Evolutionary conservation across 345 rosid genomes (phyloP).

Genomic region (Sonneratia caseolaris): DNA sequence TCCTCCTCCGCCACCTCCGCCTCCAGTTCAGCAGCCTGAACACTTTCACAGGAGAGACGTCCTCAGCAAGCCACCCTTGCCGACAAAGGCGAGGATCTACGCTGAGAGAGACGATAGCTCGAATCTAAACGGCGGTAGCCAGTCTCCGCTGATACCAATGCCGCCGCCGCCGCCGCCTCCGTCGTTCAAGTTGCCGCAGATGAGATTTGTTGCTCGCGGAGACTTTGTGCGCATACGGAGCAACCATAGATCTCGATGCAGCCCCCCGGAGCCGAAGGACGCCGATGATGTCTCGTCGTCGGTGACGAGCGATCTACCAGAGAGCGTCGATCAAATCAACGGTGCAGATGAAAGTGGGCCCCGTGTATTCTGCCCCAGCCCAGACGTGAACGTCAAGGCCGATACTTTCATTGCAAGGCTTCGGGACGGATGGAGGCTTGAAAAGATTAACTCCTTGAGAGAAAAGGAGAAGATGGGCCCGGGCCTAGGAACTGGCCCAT

Average conservation of each 20-base stretch:
- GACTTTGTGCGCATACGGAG: slow-evolving; percentile 51
- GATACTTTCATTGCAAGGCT: slow-evolving; percentile 80
- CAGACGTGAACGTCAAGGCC: slow-evolving; percentile 75
- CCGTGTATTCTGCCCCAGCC: slow-evolving; percentile 55
- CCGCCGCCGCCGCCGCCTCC: slow-evolving; percentile 62
- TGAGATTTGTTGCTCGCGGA: slow-evolving; percentile 31
- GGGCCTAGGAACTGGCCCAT: slow-evolving; percentile 3
- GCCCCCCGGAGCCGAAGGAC: slow-evolving; percentile 51
- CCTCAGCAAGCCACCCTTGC: slow-evolving; percentile 54
- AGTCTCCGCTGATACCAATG: slow-evolving; percentile 25
- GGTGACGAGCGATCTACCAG: neutral
- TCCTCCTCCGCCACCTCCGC: slow-evolving; percentile 22
- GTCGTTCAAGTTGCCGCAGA: slow-evolving; percentile 39
- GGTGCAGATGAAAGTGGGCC: slow-evolving; percentile 14
- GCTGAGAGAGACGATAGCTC: slow-evolving; percentile 20
- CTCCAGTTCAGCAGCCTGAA: slow-evolving; percentile 22
- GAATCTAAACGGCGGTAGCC: slow-evolving; percentile 27
- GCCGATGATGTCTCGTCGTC: slow-evolving; percentile 6
- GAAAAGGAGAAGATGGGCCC: slow-evolving; percentile 34
- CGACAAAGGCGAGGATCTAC: slow-evolving; percentile 22
- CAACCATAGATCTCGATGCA: slow-evolving; percentile 46
- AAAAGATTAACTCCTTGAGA: slow-evolving; percentile 55
- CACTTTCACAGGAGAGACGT: slow-evolving; percentile 12
- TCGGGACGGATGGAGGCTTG: slow-evolving; percentile 64
- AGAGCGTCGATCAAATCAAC: slow-evolving; percentile 19